These are phyloP conservation scores for Penicillium aurantiogriseum DNA, from an alignment of 2,329 filamentous ascomycete species.

Conservation along the genomic window DNA sequence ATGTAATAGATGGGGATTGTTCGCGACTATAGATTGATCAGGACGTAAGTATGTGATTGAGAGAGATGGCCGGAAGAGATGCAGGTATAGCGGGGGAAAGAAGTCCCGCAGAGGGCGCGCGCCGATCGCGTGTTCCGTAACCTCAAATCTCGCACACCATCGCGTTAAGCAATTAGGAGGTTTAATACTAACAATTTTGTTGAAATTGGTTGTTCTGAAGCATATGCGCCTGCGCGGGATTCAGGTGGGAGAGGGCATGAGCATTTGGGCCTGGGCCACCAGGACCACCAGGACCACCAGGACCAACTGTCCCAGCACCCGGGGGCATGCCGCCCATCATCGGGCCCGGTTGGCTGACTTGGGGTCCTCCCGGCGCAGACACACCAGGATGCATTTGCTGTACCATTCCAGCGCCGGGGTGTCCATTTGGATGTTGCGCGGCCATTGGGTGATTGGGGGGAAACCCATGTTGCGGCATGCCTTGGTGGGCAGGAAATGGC, in stretches of 20 bases:
- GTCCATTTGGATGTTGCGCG: constrained; percentile 57
- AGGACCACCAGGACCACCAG: constrained; percentile 37
- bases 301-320: constrained; percentile 53
- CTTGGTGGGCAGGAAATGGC: constrained; percentile 59
- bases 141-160: neutral
- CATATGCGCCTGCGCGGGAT: constrained; percentile 54
- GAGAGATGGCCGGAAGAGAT: neutral
- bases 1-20: constrained; percentile 49
- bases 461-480: constrained; percentile 59
- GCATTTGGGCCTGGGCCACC: constrained; percentile 53
- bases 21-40: constrained; percentile 30
- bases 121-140: neutral
- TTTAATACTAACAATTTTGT: constrained; percentile 41
- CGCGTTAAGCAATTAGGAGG: neutral
- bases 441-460: constrained; percentile 62
- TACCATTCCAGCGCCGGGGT: constrained; percentile 49
- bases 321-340: constrained; percentile 65
- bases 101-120: neutral
- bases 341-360: constrained; percentile 60
- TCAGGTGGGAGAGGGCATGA: constrained; percentile 61
- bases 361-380: constrained; percentile 57
- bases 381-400: constrained; percentile 63
- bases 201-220: constrained; percentile 51
- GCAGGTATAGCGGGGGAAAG: neutral
- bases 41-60: constrained; percentile 12